These are phyloP conservation scores for Fusarium duplospermum DNA, from an alignment of 2,329 filamentous ascomycete species.

Conservation along the genomic window DNA sequence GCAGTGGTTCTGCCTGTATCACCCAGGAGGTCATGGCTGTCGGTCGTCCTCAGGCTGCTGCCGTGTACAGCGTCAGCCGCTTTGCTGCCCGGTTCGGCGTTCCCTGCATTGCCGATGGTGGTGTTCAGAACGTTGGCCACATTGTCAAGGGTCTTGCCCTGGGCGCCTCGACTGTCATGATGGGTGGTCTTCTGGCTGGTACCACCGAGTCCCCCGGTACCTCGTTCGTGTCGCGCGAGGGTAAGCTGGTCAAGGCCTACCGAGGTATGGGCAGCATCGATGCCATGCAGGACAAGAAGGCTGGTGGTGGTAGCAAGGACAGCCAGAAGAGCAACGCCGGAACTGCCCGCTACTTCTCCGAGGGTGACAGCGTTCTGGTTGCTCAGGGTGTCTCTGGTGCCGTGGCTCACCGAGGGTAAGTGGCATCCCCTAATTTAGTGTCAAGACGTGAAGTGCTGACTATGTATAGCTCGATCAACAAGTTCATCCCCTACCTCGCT, in stretches of 20 bases:
- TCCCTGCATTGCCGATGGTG: conserved; percentile 97
- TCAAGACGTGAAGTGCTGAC: conserved; percentile 45
- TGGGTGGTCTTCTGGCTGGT: conserved; percentile 96
- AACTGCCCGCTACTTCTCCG: conserved; percentile 97
- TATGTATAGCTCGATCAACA: conserved; percentile 78
- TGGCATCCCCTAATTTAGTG: conserved; percentile 20
- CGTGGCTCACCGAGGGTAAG: conserved; percentile 78
- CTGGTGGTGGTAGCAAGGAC: conserved; percentile 78
- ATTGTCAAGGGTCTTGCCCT: conserved; percentile 98
- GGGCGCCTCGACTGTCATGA: conserved; percentile 97
- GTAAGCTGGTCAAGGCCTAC: conserved; percentile 99
- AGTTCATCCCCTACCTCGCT: conserved; percentile 95
- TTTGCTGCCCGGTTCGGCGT: conserved; percentile 96
- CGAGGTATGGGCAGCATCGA: conserved; percentile 99
- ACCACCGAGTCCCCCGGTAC: conserved; percentile 97
- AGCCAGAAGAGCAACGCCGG: conserved; percentile 89
- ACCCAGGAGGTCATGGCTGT: conserved; percentile 99
- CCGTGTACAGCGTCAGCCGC: conserved; percentile 88
- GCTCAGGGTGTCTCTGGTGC: conserved; percentile 95
- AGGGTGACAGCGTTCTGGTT: conserved; percentile 93
- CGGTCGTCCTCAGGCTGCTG: conserved; percentile 92
- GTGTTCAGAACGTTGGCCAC: conserved; percentile 98
- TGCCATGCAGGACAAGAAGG: conserved; percentile 99
- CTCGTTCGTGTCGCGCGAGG: conserved; percentile 95
- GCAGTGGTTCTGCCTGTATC: conserved; percentile 96